A percentile compares a stretch with the other conserved stretches of the same genome.
Evolutionary conservation across 2,329 filamentous ascomycete species (phyloP).

Genomic region (Lachnellula occidentalis): DNA sequence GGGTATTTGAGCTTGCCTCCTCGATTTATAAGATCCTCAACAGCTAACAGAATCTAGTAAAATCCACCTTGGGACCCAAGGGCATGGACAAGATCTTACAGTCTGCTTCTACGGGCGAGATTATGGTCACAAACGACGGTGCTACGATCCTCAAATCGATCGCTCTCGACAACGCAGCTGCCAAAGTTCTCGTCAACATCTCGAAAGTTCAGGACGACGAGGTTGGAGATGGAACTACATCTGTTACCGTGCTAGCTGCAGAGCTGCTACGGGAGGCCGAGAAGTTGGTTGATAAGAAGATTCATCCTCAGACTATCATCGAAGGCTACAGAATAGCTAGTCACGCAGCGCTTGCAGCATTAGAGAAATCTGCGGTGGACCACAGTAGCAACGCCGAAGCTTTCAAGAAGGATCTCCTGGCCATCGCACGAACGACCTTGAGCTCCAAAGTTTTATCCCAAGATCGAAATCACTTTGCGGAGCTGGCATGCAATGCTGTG

Average conservation of each 20-base stretch:
- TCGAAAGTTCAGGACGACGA: slow-evolving; percentile 99
- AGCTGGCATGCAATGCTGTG: slow-evolving; percentile 86
- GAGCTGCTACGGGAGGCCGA: slow-evolving; percentile 95
- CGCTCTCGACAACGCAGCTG: slow-evolving; percentile 94
- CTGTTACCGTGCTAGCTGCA: slow-evolving; percentile 91
- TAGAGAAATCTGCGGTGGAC: slow-evolving; percentile 81
- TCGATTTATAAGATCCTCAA: slow-evolving; percentile 2
- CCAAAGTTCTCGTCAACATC: slow-evolving; percentile 98
- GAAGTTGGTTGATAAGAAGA: slow-evolving; percentile 95
- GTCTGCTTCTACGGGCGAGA: slow-evolving; percentile 93
- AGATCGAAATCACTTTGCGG: slow-evolving; percentile 86
- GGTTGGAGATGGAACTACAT: slow-evolving; percentile 96
- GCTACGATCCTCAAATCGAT: slow-evolving; percentile 98
- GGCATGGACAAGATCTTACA: slow-evolving; percentile 68
- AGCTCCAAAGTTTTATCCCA: slow-evolving; percentile 96
- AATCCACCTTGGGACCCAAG: slow-evolving; percentile 94
- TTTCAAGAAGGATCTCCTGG: slow-evolving; percentile 83
- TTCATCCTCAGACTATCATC: slow-evolving; percentile 98
- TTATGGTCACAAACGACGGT: slow-evolving; percentile 98
- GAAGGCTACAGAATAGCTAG: slow-evolving; percentile 98
- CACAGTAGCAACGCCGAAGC: slow-evolving; percentile 77
- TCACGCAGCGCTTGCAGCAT: slow-evolving; percentile 74
- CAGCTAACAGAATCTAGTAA: slow-evolving; percentile 49
- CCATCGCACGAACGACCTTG: slow-evolving; percentile 90
- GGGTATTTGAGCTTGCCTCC: slow-evolving; percentile 12